Evolutionary conservation across 768 basidiomycete genomes (phyloP).

Genomic region (Leccinum arenicola): DNA sequence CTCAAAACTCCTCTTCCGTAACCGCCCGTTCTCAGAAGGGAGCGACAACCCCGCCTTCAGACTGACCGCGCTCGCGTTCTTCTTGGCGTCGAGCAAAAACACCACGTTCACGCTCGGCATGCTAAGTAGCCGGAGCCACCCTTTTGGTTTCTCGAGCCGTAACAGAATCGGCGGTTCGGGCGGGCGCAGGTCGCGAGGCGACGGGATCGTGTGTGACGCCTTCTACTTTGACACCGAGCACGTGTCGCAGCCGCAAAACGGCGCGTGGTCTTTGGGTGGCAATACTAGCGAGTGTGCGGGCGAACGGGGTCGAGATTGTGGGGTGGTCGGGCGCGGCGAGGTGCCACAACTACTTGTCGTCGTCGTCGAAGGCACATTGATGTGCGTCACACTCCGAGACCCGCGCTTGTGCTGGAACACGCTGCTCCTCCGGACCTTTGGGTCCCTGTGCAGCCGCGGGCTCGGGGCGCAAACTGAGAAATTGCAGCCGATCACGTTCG

Average conservation of each 20-base stretch:
- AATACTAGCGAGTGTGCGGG: no score
- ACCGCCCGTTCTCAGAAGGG: slow-evolving; percentile 48
- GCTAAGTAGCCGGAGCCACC: slow-evolving; percentile 76
- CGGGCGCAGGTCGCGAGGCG: slow-evolving; percentile 37
- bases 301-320: no score
- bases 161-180: slow-evolving; percentile 42
- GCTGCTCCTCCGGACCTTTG: no score
- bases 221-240: slow-evolving; percentile 63
- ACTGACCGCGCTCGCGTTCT: slow-evolving; percentile 45
- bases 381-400: no score
- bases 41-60: slow-evolving; percentile 31
- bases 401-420: no score
- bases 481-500: no score
- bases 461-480: no score
- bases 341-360: background rate
- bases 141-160: slow-evolving; percentile 57
- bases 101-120: slow-evolving; percentile 67
- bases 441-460: no score
- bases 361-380: background rate
- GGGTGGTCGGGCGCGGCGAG: no score
- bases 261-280: no score
- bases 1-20: slow-evolving; percentile 35
- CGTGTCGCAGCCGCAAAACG: slow-evolving; percentile 3
- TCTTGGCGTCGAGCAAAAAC: slow-evolving; percentile 58
- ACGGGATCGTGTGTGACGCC: slow-evolving; percentile 23